Evolutionary conservation across 176 grass and related monocot species (phyloP).

Genomic region (Cenchrus americanus): DNA sequence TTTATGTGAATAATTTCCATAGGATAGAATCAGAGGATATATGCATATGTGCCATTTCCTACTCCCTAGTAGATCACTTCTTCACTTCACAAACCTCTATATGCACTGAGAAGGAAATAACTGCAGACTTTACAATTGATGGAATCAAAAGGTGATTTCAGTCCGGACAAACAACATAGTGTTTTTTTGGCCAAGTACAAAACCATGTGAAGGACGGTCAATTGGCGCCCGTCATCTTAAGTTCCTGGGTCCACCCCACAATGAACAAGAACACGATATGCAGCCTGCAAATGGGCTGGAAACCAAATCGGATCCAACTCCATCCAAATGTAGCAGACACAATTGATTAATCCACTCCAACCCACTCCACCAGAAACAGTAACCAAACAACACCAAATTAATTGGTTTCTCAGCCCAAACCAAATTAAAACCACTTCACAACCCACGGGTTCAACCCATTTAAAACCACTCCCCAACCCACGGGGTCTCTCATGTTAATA

Average conservation of each 20-base stretch:
- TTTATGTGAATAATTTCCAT: not conserved
- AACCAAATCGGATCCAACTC: no score
- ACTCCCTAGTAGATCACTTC: not conserved
- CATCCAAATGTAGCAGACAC: no score
- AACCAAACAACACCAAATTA: no score
- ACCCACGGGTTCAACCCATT: no score
- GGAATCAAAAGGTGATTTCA: slow-evolving; percentile 1
- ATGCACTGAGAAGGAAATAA: not conserved
- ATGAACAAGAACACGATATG: not conserved
- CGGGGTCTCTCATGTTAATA: no score
- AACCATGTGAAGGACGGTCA: not conserved
- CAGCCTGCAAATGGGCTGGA: no score
- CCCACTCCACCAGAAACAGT: no score
- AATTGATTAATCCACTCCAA: no score
- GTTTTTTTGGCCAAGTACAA: no score
- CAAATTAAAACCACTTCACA: no score
- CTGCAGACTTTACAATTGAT: not conserved
- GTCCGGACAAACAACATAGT: not conserved
- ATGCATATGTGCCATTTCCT: not conserved
- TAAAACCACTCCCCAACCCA: no score
- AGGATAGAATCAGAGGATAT: not conserved
- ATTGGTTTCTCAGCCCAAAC: no score
- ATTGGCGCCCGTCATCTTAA: not conserved
- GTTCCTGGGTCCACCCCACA: not conserved
- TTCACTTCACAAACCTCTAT: not conserved